phyloP scores from a whole-genome alignment of 179 eudicot genomes.

The Silene coronaria region DNA sequence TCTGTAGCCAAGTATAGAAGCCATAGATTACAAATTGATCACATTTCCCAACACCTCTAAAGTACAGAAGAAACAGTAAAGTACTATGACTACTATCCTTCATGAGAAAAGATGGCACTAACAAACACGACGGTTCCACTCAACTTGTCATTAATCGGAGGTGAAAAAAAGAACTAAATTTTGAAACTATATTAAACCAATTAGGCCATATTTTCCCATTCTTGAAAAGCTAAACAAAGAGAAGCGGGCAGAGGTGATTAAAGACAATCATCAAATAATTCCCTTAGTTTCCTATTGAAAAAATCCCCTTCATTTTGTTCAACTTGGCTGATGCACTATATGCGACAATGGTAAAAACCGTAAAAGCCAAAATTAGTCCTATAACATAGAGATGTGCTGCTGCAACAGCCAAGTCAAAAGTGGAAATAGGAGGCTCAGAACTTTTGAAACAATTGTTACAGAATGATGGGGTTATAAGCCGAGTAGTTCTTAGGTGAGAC shows the following conservation, averaged over 20 bases:
- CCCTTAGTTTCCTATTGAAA: conserved; percentile 3
- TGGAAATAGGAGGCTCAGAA: no score
- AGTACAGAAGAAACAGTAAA: conserved; percentile 3
- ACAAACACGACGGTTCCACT: not conserved
- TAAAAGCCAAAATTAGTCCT: not conserved
- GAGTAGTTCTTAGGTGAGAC: no score
- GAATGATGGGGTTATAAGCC: no score
- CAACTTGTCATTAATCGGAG: not conserved
- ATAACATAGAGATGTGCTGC: not conserved
- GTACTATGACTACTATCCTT: not conserved
- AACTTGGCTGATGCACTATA: not conserved
- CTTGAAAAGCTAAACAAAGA: not conserved
- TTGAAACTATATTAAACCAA: not conserved
- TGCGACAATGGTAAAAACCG: not conserved
- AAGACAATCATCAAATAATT: not conserved
- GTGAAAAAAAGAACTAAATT: not conserved
- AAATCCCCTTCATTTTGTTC: not conserved
- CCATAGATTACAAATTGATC: not conserved
- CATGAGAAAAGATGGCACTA: not conserved
- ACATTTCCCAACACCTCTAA: not conserved
- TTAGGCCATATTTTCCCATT: not conserved
- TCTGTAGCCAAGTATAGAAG: conserved; percentile 39
- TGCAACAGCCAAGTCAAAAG: no score
- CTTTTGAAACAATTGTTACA: no score
- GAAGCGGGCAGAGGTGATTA: not conserved